phyloP scores from a whole-genome alignment of 331 rosid genomes.

The Pyracantha coccinea region DNA sequence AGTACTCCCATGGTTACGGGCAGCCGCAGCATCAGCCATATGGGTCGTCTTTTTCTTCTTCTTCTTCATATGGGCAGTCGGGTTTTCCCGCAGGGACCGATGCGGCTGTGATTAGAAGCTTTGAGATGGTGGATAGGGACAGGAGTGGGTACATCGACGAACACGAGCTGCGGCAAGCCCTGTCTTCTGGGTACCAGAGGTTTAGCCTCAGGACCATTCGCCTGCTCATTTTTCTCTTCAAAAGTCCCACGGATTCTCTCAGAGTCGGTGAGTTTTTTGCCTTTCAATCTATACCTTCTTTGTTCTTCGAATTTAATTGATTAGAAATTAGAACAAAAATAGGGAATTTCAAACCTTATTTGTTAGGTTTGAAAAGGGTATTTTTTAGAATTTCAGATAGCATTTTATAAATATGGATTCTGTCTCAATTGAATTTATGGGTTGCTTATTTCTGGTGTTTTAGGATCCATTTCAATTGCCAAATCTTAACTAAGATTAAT shows the following conservation, averaged over 20 bases:
- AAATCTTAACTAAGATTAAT: not conserved
- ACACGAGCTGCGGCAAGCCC: constrained; percentile 69
- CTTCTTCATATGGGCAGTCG: constrained; percentile 27
- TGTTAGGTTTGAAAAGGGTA: not conserved
- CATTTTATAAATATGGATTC: too few species aligned
- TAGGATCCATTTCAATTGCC: not conserved
- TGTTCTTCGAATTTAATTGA: not conserved
- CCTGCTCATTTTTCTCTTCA: constrained; percentile 73
- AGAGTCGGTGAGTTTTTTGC: constrained; percentile 38
- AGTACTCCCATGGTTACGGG: not conserved
- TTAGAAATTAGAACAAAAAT: not conserved
- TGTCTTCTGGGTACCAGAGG: constrained; percentile 60
- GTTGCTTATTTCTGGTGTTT: not conserved
- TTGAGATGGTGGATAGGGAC: constrained; percentile 78
- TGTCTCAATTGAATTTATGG: not conserved
- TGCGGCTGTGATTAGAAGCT: constrained; percentile 57
- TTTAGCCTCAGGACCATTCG: constrained; percentile 69
- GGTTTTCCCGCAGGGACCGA: constrained; percentile 62
- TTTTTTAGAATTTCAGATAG: too few species aligned
- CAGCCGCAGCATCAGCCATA: not conserved
- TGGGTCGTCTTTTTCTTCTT: not conserved
- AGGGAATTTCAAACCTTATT: not conserved
- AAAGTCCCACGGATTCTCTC: constrained; percentile 39
- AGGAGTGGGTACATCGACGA: constrained; percentile 81
- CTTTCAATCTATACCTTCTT: not conserved